Conservation (phyloP, 169 alveolate species). For the Plasmodium gonderi region DNA sequence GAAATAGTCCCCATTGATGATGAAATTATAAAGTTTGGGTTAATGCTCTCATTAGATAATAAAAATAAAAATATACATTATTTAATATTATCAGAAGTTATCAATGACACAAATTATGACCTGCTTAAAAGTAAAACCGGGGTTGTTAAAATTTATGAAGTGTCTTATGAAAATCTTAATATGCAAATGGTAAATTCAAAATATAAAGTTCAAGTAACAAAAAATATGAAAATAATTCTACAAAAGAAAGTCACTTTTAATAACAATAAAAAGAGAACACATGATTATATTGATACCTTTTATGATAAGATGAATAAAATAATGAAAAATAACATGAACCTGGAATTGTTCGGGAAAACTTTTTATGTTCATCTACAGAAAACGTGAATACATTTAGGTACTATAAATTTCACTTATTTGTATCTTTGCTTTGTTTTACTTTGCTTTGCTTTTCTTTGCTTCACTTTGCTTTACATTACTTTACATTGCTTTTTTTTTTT, state of each 20-base stretch:
- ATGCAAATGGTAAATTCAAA: constrained; percentile 4
- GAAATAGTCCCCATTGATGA: constrained; percentile 71
- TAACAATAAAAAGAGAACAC: constrained; percentile 24
- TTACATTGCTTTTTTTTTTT: background rate
- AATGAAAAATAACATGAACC: constrained; percentile 65
- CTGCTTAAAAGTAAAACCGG: constrained; percentile 54
- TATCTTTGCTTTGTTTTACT: background rate
- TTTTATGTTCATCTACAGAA: constrained; percentile 56
- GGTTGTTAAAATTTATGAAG: constrained; percentile 38
- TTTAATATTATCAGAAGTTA: constrained; percentile 49
- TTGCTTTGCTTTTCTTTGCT: background rate
- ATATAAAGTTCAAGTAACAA: constrained; percentile 45
- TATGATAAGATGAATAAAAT: constrained; percentile 65
- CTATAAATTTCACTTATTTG: background rate
- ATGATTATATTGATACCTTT: constrained; percentile 46
- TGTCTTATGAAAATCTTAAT: constrained; percentile 30
- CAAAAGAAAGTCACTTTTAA: constrained; percentile 67
- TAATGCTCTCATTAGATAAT: constrained; percentile 71
- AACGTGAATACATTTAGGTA: background rate
- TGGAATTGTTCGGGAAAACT: constrained; percentile 47
- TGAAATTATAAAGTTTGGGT: constrained; percentile 52
- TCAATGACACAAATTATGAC: constrained; percentile 31
- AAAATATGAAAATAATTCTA: constrained; percentile 48
- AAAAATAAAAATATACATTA: constrained; percentile 63
- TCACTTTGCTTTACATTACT: too few relatives aligned